These are phyloP conservation scores for Lignosus rhinocerotis DNA, from an alignment of 1,284 basidiomycete genomes.

Conservation along the genomic window DNA sequence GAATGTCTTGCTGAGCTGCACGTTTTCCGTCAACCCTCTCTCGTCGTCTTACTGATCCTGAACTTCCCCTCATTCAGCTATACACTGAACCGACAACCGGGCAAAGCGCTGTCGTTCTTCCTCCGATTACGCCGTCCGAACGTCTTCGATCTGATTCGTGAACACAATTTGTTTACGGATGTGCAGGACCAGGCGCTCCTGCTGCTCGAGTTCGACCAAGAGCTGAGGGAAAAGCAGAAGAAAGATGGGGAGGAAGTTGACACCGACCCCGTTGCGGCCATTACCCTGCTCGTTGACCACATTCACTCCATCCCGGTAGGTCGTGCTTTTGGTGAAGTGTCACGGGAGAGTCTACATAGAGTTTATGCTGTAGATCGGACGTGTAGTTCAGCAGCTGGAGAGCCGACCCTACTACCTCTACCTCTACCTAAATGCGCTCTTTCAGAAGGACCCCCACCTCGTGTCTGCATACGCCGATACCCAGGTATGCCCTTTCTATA, in stretches of 20 bases:
- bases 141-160: constrained; percentile 93
- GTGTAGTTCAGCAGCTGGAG: constrained; percentile 88
- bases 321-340: constrained; percentile 4
- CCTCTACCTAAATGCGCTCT: constrained; percentile 90
- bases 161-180: constrained; percentile 93
- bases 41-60: neutral
- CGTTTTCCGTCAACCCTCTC: constrained; percentile 28
- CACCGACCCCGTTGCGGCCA: constrained; percentile 64
- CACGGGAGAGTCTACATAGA: neutral
- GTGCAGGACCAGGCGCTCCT: constrained; percentile 92
- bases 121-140: constrained; percentile 84
- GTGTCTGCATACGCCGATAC: constrained; percentile 83
- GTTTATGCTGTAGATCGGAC: constrained; percentile 58
- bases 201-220: constrained; percentile 93
- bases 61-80: constrained; percentile 49
- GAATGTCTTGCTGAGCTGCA: constrained; percentile 92
- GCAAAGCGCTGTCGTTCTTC: constrained; percentile 91
- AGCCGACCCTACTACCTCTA: constrained; percentile 83
- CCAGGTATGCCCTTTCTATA: constrained; percentile 50
- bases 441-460: constrained; percentile 83
- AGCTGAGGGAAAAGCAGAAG: constrained; percentile 68
- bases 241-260: constrained; percentile 40
- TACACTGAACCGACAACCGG: constrained; percentile 86
- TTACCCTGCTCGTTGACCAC: constrained; percentile 90
- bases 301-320: constrained; percentile 93